Evolutionary conservation across 805 yeast species (phyloP).

Genomic region (Hanseniaspora nectarophila): DNA sequence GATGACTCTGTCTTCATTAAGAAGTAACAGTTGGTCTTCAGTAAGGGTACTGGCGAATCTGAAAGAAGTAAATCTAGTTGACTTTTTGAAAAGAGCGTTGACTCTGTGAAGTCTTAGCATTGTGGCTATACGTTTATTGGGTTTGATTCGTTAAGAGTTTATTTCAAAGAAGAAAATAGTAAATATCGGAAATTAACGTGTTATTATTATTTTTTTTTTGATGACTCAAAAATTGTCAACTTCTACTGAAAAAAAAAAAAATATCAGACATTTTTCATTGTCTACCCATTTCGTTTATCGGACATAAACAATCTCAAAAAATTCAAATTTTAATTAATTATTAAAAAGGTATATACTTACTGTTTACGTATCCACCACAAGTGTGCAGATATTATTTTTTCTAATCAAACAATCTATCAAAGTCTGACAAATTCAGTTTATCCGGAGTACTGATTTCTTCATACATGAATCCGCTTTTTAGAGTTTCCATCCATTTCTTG

Average conservation of each 20-base stretch:
- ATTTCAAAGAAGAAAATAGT: neutral
- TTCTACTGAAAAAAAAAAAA: too few species aligned
- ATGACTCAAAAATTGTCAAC: neutral
- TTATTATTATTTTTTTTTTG: too few species aligned
- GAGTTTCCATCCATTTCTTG: constrained; percentile 55
- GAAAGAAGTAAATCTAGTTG: neutral
- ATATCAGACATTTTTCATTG: too few species aligned
- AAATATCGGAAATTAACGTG: too few species aligned
- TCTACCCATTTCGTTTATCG: neutral
- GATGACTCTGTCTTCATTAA: constrained; percentile 57
- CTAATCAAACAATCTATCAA: constrained; percentile 39
- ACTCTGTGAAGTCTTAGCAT: neutral
- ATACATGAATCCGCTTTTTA: constrained; percentile 62
- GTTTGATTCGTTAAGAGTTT: too few species aligned
- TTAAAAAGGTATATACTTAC: too few species aligned
- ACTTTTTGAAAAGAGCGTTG: neutral
- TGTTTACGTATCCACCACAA: too few species aligned
- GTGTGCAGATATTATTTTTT: too few species aligned
- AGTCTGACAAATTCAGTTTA: constrained; percentile 59
- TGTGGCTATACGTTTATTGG: neutral
- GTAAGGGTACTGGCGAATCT: constrained; percentile 21
- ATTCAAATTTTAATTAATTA: neutral
- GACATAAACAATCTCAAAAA: neutral
- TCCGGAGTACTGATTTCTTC: constrained; percentile 74
- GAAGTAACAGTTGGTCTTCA: constrained; percentile 36